Base-by-base conservation (phyloP, 2,329 filamentous ascomycete species). In the Lecanicillium sp. region DNA sequence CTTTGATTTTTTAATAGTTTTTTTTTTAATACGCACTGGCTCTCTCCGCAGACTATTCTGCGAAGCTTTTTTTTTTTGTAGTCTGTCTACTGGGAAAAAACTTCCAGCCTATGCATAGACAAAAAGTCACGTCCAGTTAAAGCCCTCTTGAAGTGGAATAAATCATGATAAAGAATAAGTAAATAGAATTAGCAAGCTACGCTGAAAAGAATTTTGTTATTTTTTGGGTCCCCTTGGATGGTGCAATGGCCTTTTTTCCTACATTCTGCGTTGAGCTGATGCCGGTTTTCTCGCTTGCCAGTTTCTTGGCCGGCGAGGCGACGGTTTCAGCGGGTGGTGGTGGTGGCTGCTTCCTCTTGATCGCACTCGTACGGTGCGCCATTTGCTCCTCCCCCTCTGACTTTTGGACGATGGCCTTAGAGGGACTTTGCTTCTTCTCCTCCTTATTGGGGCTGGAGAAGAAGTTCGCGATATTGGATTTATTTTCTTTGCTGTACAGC, bases 391-490 rank as follows among this genome's bases (percentile, higher is more conserved):
- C n/a, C n/a, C n/a, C n/a, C 24, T n/a, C 15, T 20, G 5, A 15
- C 17, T 9, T 10, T 20, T 19, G 43, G 23, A 12, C 21, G 30
- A n/a, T 21, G 11, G 4, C 12, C 27, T 9, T 39, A 32, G 24
- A 4, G 2, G 9, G 30, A 12, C 9, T 12, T 19, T 10, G 9
- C 35, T 39, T 20, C 19, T 23, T 12, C 3, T 24, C 9, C 6
- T 39, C 26, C 20, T 5, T 14, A 9, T n/a, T 19, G 4, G 35
- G 9, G 20, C 26, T 33, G 19, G 41, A 36, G 60, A 97, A 97
- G 71, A 95, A 96, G 58, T 95, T 95, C 38, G 86, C 87, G 64
- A 97, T 97, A 55, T 93, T 96, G 42, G 77, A 82, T 69, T 94
- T 96, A 65, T 96, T 96, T 59, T 90, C 86, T 54, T 81, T 83